Base-by-base conservation (phyloP, 805 yeast species). In the Starmerella stellata region DNA sequence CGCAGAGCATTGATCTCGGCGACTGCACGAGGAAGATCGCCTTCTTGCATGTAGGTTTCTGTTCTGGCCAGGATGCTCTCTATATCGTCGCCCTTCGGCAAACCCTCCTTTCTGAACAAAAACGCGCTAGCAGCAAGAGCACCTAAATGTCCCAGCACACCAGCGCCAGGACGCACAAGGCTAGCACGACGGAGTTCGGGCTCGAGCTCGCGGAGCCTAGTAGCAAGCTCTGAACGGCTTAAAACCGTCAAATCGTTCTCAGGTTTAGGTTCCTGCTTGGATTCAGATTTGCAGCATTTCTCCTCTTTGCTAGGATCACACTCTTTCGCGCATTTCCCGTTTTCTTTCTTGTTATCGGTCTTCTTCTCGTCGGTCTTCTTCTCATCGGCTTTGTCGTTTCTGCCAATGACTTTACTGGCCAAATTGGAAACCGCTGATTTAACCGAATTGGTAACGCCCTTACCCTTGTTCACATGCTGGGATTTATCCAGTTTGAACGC, bases 81-180 rank as follows among this genome's bases (percentile, higher is more conserved):
- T 40, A 85, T 73, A 53, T 90, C 95, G 49, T 71, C 73, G 33
- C 93, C 93, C 33, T 63, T 60, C 14, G 92, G 83, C 41, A 72
- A 61, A 34, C 96, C 96, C 44, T 70, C 64, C 56, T 83, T 90
- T 21, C 78, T 66, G 51, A 81, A 68, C 52, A 87, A 67, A 44
- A 85, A 66, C 50, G 69, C 71, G 27, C 93, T 77, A 55, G 85
- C 78, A 7, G 82, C 40, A 47, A 68, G 65, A 15, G 96, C 85
- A 5, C 92, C 69, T 32, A 83, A 57, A 59, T 90, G 95, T 23
- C 95, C 96, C 50, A 87, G 70, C 39, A 90, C 69, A 53, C 98
- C 98, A 20, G 98, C 93, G 53, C 87, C 80, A 50, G 92, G 93
- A 39, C 96, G 95, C 44, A 85, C 70, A 50, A 90, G 63, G 4